Evolutionary conservation across 2,329 filamentous ascomycete species (phyloP), one percentile per base, ranked within the genome.

Genomic region (Clonostachys solani): DNA sequence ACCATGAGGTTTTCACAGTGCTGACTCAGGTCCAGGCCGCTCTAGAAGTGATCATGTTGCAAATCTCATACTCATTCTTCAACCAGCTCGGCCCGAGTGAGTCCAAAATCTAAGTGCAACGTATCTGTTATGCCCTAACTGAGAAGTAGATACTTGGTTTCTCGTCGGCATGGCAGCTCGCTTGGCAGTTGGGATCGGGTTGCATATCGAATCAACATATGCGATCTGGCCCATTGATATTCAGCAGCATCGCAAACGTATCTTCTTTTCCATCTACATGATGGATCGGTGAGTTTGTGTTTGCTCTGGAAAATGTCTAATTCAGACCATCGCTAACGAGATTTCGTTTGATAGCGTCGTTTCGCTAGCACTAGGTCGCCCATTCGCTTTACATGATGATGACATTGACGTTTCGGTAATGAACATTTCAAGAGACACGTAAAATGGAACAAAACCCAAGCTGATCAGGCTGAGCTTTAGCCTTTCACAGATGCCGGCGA

Each of bases 241-340:
- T 5, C 55, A 55, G 5, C 57, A 73, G 44, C 57, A 63, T 36
- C 61, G 67, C 7, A 74, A 73, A 43, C 61, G 71, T 3, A 50
- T 74, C 2, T 74, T 74, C 53, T 73, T 69, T 40, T 72, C 67
- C 2, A 57, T 75, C 5, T 75, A 74, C 43, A 74, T 74, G 71
- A 74, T 74, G 71, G 71, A 75, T 55, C 66, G 64, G 62, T 63
- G 50, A 12, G 35, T 33, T 40, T 12, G 42, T 33, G 2, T 5
- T 35, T 13, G n/a, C 9, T 23, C 12, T 36, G 10, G 8, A 29
- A 6, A 16, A n/a, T 45, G 12, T 12, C 12, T 18, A 18, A 42
- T 43, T 43, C n/a, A 33, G 35, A 15, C 12, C 33, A 18, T 10
- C n/a, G 6, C 42, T 44, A 44, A 44, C 19, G 18, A 12, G 17